phyloP scores from a whole-genome alignment of 164 flowering plant genomes.

The Magnolia officinalis region DNA sequence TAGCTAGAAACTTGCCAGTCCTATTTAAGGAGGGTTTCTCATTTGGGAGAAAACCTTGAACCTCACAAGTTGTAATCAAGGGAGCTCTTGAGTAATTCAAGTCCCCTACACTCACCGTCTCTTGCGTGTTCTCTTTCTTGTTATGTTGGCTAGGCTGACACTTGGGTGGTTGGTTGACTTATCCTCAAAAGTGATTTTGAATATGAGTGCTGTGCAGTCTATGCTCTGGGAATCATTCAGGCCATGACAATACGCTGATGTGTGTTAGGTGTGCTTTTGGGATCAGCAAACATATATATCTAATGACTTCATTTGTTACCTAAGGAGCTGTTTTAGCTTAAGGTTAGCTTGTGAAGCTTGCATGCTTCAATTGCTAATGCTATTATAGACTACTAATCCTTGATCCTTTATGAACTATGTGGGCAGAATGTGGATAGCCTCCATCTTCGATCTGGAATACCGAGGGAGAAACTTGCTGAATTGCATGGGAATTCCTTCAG shows the following conservation, averaged over 20 bases:
- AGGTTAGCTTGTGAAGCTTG: no score
- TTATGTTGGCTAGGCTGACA: no score
- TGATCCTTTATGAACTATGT: neutral
- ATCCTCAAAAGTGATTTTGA: no score
- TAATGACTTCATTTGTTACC: neutral
- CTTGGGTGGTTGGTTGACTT: no score
- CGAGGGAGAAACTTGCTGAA: conserved; percentile 90
- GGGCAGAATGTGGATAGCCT: conserved; percentile 93
- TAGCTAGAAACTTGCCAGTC: no score
- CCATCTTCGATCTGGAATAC: conserved; percentile 96
- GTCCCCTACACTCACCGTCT: no score
- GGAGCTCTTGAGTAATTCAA: no score
- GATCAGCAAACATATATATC: no score
- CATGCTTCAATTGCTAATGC: neutral
- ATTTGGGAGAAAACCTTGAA: no score
- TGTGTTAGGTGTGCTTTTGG: neutral
- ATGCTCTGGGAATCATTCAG: neutral
- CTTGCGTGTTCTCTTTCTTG: no score
- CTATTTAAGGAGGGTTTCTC: no score
- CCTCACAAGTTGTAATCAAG: no score
- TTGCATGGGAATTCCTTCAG: conserved; percentile 95
- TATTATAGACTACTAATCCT: neutral
- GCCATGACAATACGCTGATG: neutral
- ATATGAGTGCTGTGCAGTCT: neutral
- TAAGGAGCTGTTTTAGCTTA: neutral